Evolutionary conservation across 345 rosid genomes (phyloP), one percentile per base, ranked within the genome.

Genomic region (Diplotaxis tenuifolia): DNA sequence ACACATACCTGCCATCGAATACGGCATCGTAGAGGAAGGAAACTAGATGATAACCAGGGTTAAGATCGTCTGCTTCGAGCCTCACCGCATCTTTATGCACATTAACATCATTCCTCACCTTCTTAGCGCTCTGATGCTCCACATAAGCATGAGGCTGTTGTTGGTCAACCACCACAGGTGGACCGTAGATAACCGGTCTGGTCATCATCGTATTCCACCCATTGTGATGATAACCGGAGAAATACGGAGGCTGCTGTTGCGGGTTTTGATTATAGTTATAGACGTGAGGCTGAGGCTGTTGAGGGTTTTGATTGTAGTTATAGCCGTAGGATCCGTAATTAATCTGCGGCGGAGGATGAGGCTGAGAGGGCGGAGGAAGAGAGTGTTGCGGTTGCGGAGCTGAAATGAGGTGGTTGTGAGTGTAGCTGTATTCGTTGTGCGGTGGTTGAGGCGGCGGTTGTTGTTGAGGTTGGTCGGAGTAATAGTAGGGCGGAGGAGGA

Each of bases 11-110:
- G 63, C 98, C 98, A 76, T 91, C 91, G 78, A 84, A 86, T 38
- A 88, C 9, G 47, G 98, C 97, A 78, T 93, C 96, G 65, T 89
- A 94, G 72, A 88, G 83, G 78, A 94, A 94, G 75, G 98, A 91
- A 52, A 94, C 90, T 76, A 94, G 80, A 76, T 82, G 82, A 54
- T 68, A 82, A 79, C 86, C 90, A 56, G 97, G 96, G 78, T 86
- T 84, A 16, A 71, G 73, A 78, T 84, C 86, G 65, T 94, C 98
- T 31, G 81, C 74, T 72, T 65, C 87, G 18, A 94, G 73, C 83
- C 71, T 79, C 80, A 91, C 81, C 14, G 97, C 89, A 68, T 84
- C 93, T 78, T 91, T 94, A 45, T 87, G 93, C 62, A 94, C 94
- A 79, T 93, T 93, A 52, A 94, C 97, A 67, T 87, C 93, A 69